Percentiles rank a stretch among this genome's conserved stretches.
phyloP scores from a whole-genome alignment of 177 flowering plant genomes.

The Telopea speciosissima region DNA sequence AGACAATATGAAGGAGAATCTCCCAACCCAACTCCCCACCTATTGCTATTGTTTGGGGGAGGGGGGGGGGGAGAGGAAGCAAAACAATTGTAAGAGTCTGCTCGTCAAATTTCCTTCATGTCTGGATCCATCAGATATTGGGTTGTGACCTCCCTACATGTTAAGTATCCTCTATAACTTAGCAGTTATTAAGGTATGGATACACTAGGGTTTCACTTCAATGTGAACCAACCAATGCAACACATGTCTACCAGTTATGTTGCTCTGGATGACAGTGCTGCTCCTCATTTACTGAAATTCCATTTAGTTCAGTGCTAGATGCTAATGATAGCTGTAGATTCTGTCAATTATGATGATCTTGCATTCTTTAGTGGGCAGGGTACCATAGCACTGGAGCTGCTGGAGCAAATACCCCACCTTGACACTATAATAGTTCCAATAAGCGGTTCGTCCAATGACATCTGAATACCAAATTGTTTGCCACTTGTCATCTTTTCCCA shows the following conservation, averaged over 20 bases:
- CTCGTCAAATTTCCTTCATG: too few species aligned
- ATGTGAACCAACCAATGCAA: not conserved
- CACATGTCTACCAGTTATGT: not conserved
- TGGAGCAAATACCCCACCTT: conserved; percentile 63
- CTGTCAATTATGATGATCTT: conserved; percentile 2
- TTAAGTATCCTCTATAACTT: not conserved
- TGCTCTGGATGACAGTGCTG: not conserved
- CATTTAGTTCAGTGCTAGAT: not conserved
- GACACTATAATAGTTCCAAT: conserved; percentile 83
- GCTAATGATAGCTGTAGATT: not conserved
- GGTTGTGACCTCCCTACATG: not conserved
- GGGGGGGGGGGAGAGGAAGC: not conserved
- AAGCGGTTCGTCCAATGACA: conserved; percentile 47
- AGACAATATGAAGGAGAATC: not conserved
- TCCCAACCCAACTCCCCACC: not conserved
- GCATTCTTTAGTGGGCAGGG: conserved; percentile 68
- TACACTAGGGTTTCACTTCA: not conserved
- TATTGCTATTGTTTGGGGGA: too few species aligned
- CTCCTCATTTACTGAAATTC: not conserved
- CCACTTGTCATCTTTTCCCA: not conserved
- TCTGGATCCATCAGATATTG: too few species aligned
- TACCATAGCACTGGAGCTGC: conserved; percentile 73
- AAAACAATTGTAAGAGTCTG: not conserved
- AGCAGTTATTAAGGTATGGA: not conserved
- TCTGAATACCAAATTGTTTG: not conserved